Base-by-base conservation (phyloP, 306 rosid species). In the Pterocarpus macrocarpus region DNA sequence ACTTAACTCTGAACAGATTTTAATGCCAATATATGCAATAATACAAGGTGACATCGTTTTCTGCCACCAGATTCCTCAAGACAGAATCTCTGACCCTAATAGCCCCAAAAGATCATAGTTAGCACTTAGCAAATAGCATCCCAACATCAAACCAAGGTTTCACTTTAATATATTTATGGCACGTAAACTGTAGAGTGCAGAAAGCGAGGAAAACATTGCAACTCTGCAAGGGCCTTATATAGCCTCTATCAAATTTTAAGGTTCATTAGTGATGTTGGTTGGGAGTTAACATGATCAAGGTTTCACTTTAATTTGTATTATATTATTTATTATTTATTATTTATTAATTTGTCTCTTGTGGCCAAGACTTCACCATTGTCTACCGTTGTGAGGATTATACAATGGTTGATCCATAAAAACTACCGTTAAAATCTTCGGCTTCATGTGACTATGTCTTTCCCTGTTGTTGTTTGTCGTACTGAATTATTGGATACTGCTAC, bases 401-500 rank as follows among this genome's bases (percentile, higher is more conserved):
- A 22, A 22, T 22, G 45, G 56, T 76, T 6, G 28, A 43, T 63
- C 56, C 74, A 71, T 64, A 16, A 41, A 71, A 71, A 63, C n/a
- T 55, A 22, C 47, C 22, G 44, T 22, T 34, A 28, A 55, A 13
- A 72, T 45, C 64, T 71, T 71, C 9, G 14, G 69, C 11, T 65
- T 45, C 69, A 61, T 61, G 78, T 84, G 83, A 73, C 49, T 22
- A 39, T 32, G 72, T 38, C 74, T 41, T 74, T 4, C 2, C 16
- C 16, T 11, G 52, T 45, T 47, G 30, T 77, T 65, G 64, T 58
- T 64, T 84, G 81, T 75, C 69, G 5, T 38, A 63, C 58, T 84
- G 82, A 69, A 80, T 84, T 80, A 84, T 84, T 84, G 61, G 39
- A 43, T 53, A 44, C 52, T 9, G 16, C 30, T 4, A 49, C 28